phyloP scores from a whole-genome alignment of 306 rosid species.

The Trifolium dubium region DNA sequence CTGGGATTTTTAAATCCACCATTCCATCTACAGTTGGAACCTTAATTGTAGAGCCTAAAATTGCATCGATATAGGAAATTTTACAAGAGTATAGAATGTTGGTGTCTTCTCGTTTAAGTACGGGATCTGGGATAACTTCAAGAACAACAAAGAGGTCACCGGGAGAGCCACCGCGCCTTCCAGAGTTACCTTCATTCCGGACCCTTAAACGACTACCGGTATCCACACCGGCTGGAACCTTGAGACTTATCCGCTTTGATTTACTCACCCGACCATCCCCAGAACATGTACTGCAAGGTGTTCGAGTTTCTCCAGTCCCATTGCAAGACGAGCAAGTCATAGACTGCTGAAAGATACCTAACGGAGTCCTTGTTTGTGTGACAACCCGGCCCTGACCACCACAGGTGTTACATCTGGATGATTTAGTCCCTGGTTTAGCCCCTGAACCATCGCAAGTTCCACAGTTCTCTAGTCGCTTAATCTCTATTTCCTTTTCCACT shows the following conservation, averaged over 20 bases:
- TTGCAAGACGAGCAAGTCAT: constrained; percentile 95
- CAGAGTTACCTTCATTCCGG: constrained; percentile 94
- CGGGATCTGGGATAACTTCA: constrained; percentile 87
- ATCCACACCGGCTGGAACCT: constrained; percentile 97
- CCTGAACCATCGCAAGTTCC: constrained; percentile 95
- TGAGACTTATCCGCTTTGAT: constrained; percentile 89
- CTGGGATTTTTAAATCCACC: constrained; percentile 54
- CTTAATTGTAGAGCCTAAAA: constrained; percentile 82
- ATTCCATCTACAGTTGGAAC: constrained; percentile 94
- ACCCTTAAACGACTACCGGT: constrained; percentile 97
- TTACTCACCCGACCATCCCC: constrained; percentile 94
- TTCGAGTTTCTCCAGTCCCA: constrained; percentile 85
- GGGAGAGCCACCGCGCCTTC: constrained; percentile 85
- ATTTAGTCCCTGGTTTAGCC: constrained; percentile 90
- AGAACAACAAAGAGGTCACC: constrained; percentile 94
- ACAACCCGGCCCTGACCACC: constrained; percentile 99
- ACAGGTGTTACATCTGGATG: constrained; percentile 83
- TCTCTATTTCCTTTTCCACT: constrained; percentile 91
- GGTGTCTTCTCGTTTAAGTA: constrained; percentile 92
- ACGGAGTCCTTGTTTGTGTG: constrained; percentile 85
- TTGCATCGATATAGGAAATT: constrained; percentile 88
- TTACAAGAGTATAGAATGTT: constrained; percentile 87
- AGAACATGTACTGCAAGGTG: constrained; percentile 92
- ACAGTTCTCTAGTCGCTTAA: constrained; percentile 84
- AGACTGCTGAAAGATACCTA: constrained; percentile 98